Conservation (phyloP, 2,329 filamentous ascomycete genomes). For the Aspergillus neotritici region DNA sequence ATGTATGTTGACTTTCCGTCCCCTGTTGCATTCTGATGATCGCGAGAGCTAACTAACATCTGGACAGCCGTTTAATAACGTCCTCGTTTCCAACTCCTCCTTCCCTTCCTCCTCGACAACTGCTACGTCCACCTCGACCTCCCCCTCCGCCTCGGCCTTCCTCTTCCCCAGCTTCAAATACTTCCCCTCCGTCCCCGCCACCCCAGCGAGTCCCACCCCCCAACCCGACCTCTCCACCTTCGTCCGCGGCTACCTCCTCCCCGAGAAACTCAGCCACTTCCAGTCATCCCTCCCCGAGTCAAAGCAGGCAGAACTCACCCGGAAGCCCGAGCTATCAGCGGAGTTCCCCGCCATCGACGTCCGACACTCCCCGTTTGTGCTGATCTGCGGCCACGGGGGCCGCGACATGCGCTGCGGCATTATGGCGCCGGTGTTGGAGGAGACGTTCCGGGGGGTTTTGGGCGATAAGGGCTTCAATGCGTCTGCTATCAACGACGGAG, state of each 20-base stretch:
- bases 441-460: constrained; percentile 57
- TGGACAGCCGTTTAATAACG: constrained; percentile 71
- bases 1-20: constrained; percentile 43
- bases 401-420: constrained; percentile 78
- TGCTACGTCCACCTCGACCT: constrained; percentile 17
- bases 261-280: constrained; percentile 28
- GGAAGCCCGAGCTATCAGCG: constrained; percentile 46
- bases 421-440: constrained; percentile 65
- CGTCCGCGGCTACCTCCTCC: constrained; percentile 38
- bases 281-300: constrained; percentile 27
- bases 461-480: constrained; percentile 24
- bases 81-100: constrained; percentile 71
- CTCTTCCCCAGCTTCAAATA: constrained; percentile 81
- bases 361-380: constrained; percentile 52
- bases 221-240: constrained; percentile 39
- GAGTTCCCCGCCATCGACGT: constrained; percentile 59
- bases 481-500: constrained; percentile 13
- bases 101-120: constrained; percentile 53
- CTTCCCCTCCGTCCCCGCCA: constrained; percentile 63
- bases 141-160: constrained; percentile 54
- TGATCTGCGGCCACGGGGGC: constrained; percentile 83
- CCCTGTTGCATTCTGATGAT: not conserved
- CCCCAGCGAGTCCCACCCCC: constrained; percentile 39
- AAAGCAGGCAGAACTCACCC: constrained; percentile 31
- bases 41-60: constrained; percentile 6